A percentile compares a stretch with the other conserved stretches of the same genome.
Evolutionary conservation across 106 monocot genomes (phyloP).

Genomic region (Dendrobium officinale): DNA sequence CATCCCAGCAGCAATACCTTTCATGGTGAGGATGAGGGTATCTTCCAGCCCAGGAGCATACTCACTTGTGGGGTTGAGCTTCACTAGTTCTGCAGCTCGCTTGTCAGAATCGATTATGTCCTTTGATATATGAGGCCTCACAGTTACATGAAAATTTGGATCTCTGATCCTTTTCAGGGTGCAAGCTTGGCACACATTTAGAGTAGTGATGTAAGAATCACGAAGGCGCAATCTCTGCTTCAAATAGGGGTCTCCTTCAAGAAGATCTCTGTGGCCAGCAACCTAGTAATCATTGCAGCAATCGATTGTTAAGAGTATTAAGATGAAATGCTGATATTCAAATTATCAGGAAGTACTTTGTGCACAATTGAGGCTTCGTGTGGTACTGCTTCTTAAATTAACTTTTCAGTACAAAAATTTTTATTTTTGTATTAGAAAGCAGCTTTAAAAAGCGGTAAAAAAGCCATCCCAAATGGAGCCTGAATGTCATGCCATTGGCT

Average conservation of each 20-base stretch:
- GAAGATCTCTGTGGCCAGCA: slow-evolving; percentile 76
- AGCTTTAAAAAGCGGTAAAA: too few species aligned
- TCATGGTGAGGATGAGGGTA: slow-evolving; percentile 70
- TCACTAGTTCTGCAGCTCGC: slow-evolving; percentile 51
- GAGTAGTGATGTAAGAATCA: slow-evolving; percentile 65
- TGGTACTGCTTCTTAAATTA: too few species aligned
- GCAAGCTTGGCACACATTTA: slow-evolving; percentile 65
- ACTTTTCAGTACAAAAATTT: too few species aligned
- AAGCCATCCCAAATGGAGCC: too few species aligned
- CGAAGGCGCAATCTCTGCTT: slow-evolving; percentile 68
- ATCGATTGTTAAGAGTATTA: too few species aligned
- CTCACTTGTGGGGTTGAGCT: slow-evolving; percentile 55
- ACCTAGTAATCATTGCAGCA: slow-evolving; percentile 25
- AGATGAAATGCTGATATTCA: too few species aligned
- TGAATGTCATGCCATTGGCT: too few species aligned
- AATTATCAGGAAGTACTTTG: too few species aligned
- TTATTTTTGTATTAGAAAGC: too few species aligned
- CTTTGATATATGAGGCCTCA: slow-evolving; percentile 35
- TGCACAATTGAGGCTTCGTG: too few species aligned
- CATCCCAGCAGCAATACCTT: slow-evolving; percentile 73
- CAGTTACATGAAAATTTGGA: slow-evolving; percentile 20
- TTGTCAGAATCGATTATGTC: slow-evolving; percentile 13
- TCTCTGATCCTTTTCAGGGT: slow-evolving; percentile 62
- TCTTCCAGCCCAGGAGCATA: slow-evolving; percentile 71
- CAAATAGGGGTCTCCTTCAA: slow-evolving; percentile 70